These are phyloP conservation scores for Flaveria brownii DNA, from an alignment of 129 eudicot species.

Conservation along the genomic window DNA sequence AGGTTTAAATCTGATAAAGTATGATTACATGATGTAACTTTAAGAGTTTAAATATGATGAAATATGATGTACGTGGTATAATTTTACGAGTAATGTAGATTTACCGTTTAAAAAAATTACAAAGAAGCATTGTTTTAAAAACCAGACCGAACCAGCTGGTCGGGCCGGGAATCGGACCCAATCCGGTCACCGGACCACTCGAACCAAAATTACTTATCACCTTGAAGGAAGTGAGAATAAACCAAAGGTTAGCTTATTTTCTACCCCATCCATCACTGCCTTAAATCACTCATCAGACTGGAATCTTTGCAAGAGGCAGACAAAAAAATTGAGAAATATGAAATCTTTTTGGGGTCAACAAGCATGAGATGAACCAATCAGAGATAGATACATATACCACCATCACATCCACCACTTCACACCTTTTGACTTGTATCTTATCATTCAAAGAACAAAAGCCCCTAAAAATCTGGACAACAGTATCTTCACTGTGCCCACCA, in stretches of 20 bases:
- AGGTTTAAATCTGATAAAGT: too few species aligned
- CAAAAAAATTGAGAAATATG: constrained; percentile 28
- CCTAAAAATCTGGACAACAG: constrained; percentile 31
- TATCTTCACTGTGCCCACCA: constrained; percentile 28
- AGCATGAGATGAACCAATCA: constrained; percentile 22
- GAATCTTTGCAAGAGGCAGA: constrained; percentile 31
- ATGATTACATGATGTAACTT: too few species aligned
- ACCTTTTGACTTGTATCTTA: constrained; percentile 32
- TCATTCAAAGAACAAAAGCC: constrained; percentile 37
- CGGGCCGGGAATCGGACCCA: too few species aligned
- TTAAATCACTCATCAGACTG: constrained; percentile 35
- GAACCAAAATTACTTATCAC: too few species aligned
- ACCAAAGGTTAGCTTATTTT: neutral
- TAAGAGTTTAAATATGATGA: too few species aligned
- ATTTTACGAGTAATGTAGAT: too few species aligned
- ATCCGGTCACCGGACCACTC: too few species aligned
- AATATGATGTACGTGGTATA: too few species aligned
- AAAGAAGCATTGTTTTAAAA: too few species aligned
- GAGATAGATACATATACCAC: constrained; percentile 29
- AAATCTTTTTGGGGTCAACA: constrained; percentile 36
- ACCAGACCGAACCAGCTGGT: too few species aligned
- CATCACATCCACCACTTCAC: constrained; percentile 22
- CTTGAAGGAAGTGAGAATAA: too few species aligned
- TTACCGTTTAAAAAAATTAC: too few species aligned
- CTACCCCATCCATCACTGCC: constrained; percentile 10